Evolutionary conservation across 148 eudicot genomes (phyloP), one percentile per base, ranked within the genome.

Genomic region (Camellia japonica): DNA sequence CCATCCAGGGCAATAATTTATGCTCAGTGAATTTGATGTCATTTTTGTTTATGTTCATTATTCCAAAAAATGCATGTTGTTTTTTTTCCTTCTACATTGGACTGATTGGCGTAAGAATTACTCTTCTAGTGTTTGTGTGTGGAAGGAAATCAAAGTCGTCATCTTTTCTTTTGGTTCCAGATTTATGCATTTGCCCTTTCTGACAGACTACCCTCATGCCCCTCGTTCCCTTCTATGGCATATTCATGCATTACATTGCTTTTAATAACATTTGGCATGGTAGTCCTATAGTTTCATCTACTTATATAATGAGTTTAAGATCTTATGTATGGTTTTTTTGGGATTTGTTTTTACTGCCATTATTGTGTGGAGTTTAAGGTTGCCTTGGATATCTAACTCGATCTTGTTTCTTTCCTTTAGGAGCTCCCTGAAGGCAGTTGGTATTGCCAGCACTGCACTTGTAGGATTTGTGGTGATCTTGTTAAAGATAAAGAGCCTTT

Each of bases 401-500:
- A 80, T 80, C 65, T 77, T 51, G 12, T 74, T 79, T 77, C 61
- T 80, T 72, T 84, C 62, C 63, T 78, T 69, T 90, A 96, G 99
- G 97, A 96, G 71, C 82, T 96, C 68, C 99, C 99, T 54, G 99
- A 96, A 80, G 99, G 98, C 65, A 90, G 85, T 75, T 96, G 99
- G 99, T 92, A 96, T 82, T 96, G 99, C 83, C 76, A 88, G 59
- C 87, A 81, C 51, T 96, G 99, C 82, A 84, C 88, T 67, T 96
- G 99, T 85, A 86, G 83, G 80, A 79, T 89, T 73, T 96, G 99
- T 82, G 93, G 92, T 83, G 81, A 87, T 78, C 88, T 88, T 19
- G 98, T 89, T 68, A 71, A 81, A 78, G 89, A 83, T 47, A 69
- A 78, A 60, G 94, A 86, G 76, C 55, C 77, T 79, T 81, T 85